Percentiles rank a stretch among this genome's conserved stretches.
These are phyloP conservation scores for Colletotrichum melonis DNA, from an alignment of 2,329 filamentous ascomycete species.

Conservation along the genomic window DNA sequence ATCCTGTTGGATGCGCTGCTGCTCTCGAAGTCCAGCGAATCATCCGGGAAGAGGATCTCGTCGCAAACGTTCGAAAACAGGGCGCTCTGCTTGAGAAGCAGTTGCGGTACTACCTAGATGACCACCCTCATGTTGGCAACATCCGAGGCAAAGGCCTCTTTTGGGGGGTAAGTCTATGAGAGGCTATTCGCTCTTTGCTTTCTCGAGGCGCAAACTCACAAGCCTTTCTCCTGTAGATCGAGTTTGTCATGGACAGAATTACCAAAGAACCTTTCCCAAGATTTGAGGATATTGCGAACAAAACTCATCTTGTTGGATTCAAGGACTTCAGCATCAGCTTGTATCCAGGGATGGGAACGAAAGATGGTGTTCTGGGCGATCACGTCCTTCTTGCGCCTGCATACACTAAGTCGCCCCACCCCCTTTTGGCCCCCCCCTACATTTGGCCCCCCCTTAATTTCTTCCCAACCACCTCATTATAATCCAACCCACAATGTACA, in stretches of 20 bases:
- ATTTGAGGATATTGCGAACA: constrained; percentile 38
- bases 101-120: constrained; percentile 39
- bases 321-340: constrained; percentile 60
- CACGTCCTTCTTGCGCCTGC: constrained; percentile 39
- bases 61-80: constrained; percentile 67
- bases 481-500: no score
- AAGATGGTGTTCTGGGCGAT: constrained; percentile 40
- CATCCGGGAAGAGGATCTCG: constrained; percentile 65
- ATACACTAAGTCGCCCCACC: no score
- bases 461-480: no score
- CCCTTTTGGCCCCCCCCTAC: no score
- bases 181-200: no score
- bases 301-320: constrained; percentile 51
- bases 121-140: constrained; percentile 43
- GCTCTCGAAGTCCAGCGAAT: constrained; percentile 72
- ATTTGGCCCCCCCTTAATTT: no score
- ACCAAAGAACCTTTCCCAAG: constrained; percentile 47
- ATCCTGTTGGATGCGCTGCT: constrained; percentile 68
- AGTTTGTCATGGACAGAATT: constrained; percentile 42
- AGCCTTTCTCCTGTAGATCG: constrained; percentile 30
- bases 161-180: constrained; percentile 39
- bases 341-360: constrained; percentile 44
- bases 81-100: constrained; percentile 49
- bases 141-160: constrained; percentile 45
- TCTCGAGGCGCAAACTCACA: background rate